These are phyloP conservation scores for Cicer pinnatifidum DNA, from an alignment of 306 rosid genomes.

Conservation along the genomic window DNA sequence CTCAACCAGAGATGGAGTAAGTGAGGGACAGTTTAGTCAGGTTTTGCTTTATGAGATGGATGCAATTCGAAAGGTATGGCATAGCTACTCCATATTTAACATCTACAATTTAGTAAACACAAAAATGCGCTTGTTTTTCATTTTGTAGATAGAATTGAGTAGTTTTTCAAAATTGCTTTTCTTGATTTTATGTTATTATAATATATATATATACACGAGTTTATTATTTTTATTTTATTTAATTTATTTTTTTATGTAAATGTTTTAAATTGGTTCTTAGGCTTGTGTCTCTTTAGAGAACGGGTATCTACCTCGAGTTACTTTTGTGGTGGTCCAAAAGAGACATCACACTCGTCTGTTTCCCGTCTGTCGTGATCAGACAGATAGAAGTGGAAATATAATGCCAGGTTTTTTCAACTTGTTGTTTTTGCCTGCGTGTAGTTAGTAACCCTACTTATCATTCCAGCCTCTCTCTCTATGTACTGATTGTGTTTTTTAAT, in stretches of 20 bases:
- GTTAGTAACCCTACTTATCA: not conserved
- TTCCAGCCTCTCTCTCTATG: not conserved
- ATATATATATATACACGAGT: not conserved
- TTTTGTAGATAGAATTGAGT: not conserved
- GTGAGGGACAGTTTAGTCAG: conserved; percentile 83
- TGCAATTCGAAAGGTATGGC: conserved; percentile 75
- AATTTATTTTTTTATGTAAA: not conserved
- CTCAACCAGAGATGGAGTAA: conserved; percentile 76
- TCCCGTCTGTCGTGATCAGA: conserved; percentile 44
- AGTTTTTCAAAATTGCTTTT: not conserved
- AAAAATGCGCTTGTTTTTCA: not conserved
- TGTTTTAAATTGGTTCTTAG: conserved; percentile 45
- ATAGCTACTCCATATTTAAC: not conserved
- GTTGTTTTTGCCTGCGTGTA: not conserved
- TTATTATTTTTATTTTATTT: too few species aligned
- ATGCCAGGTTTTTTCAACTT: conserved; percentile 62
- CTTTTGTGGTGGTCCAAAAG: conserved; percentile 80
- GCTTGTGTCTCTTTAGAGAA: conserved; percentile 66
- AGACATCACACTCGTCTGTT: conserved; percentile 80
- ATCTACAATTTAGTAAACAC: too few species aligned
- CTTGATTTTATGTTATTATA: not conserved
- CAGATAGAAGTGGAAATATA: conserved; percentile 72
- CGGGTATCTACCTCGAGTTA: conserved; percentile 54
- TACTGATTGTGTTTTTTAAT: not conserved
- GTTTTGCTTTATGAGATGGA: conserved; percentile 81